Conservation (phyloP, 352 stramenopile species). For the Pythium insidiosum region DNA sequence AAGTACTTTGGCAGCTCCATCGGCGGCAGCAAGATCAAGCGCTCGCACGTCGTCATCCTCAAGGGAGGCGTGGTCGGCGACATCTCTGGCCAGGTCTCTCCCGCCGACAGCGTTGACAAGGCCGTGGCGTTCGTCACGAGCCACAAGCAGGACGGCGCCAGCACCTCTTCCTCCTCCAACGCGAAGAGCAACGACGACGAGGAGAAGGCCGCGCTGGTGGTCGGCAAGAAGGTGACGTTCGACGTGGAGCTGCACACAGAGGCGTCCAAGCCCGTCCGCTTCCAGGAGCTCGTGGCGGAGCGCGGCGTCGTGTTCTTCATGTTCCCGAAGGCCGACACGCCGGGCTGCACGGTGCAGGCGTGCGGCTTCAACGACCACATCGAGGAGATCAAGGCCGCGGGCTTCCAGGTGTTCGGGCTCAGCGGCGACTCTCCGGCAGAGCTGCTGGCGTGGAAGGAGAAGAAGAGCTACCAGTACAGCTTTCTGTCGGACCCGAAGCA, state of each 20-base stretch:
- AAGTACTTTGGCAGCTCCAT: conserved; percentile 84
- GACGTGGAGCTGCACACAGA: conserved; percentile 67
- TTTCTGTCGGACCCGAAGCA: conserved; percentile 79
- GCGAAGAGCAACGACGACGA: conserved; percentile 1
- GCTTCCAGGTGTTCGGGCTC: conserved; percentile 80
- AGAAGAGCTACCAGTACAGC: conserved; percentile 73
- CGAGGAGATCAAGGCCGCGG: conserved; percentile 56
- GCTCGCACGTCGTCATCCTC: conserved; percentile 78
- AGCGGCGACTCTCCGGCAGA: conserved; percentile 58
- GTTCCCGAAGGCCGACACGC: conserved; percentile 82
- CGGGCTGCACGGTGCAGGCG: conserved; percentile 75
- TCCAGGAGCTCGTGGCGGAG: conserved; percentile 69
- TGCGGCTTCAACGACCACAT: conserved; percentile 83
- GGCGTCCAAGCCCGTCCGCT: conserved; percentile 36
- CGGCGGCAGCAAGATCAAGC: conserved; percentile 67
- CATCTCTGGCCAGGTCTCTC: conserved; percentile 70
- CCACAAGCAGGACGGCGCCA: conserved; percentile 18
- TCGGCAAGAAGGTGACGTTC: conserved; percentile 41
- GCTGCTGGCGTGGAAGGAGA: conserved; percentile 69
- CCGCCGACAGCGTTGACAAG: conserved; percentile 61
- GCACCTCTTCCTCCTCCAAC: not conserved
- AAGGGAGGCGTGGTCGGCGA: conserved; percentile 75
- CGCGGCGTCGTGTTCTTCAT: conserved; percentile 84
- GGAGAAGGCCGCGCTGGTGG: conserved; percentile 20
- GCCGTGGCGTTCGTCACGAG: conserved; percentile 67